Evolutionary conservation across 495 filamentous ascomycete species (phyloP).

Genomic region (Annulohypoxylon stygium): DNA sequence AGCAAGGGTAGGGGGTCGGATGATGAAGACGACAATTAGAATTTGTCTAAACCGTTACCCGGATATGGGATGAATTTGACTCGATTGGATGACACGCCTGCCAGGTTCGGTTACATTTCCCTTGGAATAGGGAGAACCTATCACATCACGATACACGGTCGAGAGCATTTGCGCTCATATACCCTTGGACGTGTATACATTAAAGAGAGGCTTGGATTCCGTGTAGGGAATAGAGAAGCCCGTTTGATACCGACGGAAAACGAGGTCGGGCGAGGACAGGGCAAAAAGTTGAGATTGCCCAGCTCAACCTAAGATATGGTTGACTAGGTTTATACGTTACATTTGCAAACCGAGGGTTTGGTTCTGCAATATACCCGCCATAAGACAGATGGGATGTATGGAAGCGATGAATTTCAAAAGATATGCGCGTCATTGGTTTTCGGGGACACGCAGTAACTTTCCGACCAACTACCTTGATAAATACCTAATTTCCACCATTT

Average conservation of each 20-base stretch:
- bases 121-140: conserved; percentile 17
- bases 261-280: conserved; percentile 29
- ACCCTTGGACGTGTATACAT: conserved; percentile 16
- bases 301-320: conserved; percentile 20
- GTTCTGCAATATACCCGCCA: conserved; percentile 47
- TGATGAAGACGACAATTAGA: conserved; percentile 69
- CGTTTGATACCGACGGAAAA: conserved; percentile 31
- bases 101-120: conserved; percentile 8
- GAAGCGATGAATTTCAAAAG: conserved; percentile 42
- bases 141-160: conserved; percentile 13
- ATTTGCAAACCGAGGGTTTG: conserved; percentile 43
- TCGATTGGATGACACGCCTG: conserved; percentile 18
- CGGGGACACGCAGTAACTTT: conserved; percentile 24
- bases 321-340: conserved; percentile 40
- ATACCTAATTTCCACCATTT: conserved; percentile 24
- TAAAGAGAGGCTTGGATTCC: conserved; percentile 15
- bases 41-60: background rate
- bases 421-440: conserved; percentile 43
- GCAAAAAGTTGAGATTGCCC: conserved; percentile 24
- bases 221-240: conserved; percentile 13
- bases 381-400: conserved; percentile 37
- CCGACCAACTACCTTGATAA: conserved; percentile 10
- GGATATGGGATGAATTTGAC: conserved; percentile 14
- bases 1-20: conserved; percentile 69
- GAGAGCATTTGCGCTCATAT: conserved; percentile 26